Percentiles rank a stretch among this genome's conserved stretches.
Evolutionary conservation across 768 basidiomycete genomes (phyloP).

Genomic region (Cystobasidium onofrii): DNA sequence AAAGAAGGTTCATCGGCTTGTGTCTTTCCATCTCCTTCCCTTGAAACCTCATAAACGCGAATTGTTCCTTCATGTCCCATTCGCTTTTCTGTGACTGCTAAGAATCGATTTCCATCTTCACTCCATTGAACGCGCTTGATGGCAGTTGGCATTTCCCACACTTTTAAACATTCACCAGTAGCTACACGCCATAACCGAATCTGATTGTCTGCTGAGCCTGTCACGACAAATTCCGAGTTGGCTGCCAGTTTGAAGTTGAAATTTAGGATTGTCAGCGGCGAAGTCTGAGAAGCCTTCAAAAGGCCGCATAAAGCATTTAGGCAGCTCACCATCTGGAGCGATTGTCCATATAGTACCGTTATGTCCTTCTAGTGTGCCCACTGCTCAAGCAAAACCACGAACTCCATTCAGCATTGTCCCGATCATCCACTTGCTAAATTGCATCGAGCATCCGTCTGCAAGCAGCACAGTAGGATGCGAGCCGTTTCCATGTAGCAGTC

Average conservation of each 20-base stretch:
- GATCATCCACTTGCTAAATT: not conserved
- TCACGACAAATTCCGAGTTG: conserved; percentile 73
- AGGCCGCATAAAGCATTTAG: conserved; percentile 41
- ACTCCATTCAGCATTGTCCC: not conserved
- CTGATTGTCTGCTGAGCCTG: conserved; percentile 88
- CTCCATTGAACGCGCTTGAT: conserved; percentile 92
- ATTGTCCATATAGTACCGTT: conserved; percentile 96
- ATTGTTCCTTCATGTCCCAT: conserved; percentile 89
- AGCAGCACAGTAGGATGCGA: not conserved
- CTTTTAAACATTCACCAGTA: conserved; percentile 82
- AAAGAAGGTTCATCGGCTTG: conserved; percentile 36
- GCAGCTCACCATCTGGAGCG: conserved; percentile 61
- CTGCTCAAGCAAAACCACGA: not conserved
- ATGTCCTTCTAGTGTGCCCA: conserved; percentile 92
- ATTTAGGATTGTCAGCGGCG: not conserved
- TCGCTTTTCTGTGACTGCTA: conserved; percentile 94
- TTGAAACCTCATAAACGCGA: conserved; percentile 77
- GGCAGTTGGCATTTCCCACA: conserved; percentile 97
- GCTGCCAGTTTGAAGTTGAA: conserved; percentile 49
- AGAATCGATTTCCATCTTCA: conserved; percentile 64
- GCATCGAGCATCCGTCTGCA: not conserved
- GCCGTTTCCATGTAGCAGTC: not conserved
- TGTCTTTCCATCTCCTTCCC: conserved; percentile 62
- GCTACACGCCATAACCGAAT: conserved; percentile 82
- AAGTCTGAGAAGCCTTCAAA: conserved; percentile 49